phyloP scores from a whole-genome alignment of 31 red algal species.

The Asparagopsis taxiformis region DNA sequence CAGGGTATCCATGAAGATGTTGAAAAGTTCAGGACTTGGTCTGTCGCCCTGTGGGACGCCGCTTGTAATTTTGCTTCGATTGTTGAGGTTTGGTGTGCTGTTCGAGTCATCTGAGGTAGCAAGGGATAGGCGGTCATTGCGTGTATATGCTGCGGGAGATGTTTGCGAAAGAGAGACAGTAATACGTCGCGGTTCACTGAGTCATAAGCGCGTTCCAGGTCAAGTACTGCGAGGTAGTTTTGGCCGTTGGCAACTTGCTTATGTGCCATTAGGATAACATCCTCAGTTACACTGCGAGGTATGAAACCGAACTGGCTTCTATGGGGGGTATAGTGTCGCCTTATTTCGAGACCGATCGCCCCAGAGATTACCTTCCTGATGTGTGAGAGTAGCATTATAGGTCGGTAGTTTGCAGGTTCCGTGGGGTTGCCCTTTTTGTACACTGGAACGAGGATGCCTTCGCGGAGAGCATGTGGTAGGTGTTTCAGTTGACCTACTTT shows the following conservation, averaged over 20 bases:
- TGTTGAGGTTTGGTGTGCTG: background rate
- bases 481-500: background rate
- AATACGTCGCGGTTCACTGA: background rate
- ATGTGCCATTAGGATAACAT: background rate
- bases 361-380: constrained; percentile 1
- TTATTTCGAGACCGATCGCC: background rate
- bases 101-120: background rate
- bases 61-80: background rate
- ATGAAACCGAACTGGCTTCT: background rate
- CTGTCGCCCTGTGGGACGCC: constrained; percentile 17
- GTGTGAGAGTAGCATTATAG: background rate
- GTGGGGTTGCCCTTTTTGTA: background rate
- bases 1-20: constrained; percentile 33
- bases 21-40: constrained; percentile 5
- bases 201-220: constrained; percentile 20
- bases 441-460: background rate
- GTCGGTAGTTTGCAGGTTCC: background rate
- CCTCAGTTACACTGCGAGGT: background rate
- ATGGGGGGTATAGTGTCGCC: background rate
- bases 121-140: background rate
- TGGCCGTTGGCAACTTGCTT: background rate
- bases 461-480: background rate
- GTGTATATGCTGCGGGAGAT: background rate
- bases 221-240: background rate
- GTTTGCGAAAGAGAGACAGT: background rate